These are phyloP conservation scores for Strobilomyces dryophilus DNA, from an alignment of 768 basidiomycete species.

Conservation along the genomic window DNA sequence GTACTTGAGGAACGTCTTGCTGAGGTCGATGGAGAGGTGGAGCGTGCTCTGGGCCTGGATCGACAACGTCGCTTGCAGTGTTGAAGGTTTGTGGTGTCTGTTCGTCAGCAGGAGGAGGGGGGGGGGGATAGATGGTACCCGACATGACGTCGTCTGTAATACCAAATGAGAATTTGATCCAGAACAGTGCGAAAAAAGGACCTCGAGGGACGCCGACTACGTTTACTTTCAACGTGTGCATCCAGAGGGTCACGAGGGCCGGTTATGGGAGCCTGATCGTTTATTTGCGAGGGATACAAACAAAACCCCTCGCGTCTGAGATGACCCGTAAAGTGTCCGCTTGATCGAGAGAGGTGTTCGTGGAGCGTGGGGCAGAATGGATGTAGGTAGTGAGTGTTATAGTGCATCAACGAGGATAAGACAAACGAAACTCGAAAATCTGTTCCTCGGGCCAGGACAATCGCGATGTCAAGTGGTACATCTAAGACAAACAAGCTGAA, in stretches of 20 bases:
- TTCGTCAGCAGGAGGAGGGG: conserved; percentile 31
- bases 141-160: conserved; percentile 53
- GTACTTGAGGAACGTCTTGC: conserved; percentile 84
- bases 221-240: conserved; percentile 66
- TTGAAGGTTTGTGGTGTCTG: conserved; percentile 44
- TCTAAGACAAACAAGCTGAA: too few species aligned
- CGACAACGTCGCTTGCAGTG: conserved; percentile 64
- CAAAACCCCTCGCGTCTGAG: conserved; percentile 74
- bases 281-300: conserved; percentile 61
- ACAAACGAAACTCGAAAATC: too few species aligned
- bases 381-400: too few species aligned
- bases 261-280: conserved; percentile 41
- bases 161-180: background rate
- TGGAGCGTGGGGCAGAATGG: too few species aligned
- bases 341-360: too few species aligned
- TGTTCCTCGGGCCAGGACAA: too few species aligned
- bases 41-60: conserved; percentile 69
- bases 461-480: too few species aligned
- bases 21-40: conserved; percentile 65
- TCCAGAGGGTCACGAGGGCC: conserved; percentile 85
- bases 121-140: conserved; percentile 55
- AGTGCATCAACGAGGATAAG: too few species aligned
- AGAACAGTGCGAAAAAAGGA: conserved; percentile 23
- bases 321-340: too few species aligned
- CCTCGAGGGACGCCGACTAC: conserved; percentile 46